Percentiles rank a stretch among this genome's conserved stretches.
phyloP scores from a whole-genome alignment of 2,329 filamentous ascomycete species.

The Aureobasidium sp. region DNA sequence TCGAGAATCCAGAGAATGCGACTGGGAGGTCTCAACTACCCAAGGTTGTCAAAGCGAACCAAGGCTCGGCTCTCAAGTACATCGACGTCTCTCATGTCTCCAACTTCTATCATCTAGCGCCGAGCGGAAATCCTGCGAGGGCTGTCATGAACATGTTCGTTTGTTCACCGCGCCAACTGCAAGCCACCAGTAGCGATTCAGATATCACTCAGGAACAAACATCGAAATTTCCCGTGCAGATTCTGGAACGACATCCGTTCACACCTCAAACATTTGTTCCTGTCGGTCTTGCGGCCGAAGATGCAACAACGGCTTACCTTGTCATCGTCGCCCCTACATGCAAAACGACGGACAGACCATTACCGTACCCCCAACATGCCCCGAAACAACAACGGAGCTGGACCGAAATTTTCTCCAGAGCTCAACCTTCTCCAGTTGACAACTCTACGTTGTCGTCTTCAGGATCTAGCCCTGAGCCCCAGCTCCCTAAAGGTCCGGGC shows the following conservation, averaged over 20 bases:
- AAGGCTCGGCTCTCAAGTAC: conserved; percentile 84
- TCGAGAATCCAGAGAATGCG: conserved; percentile 55
- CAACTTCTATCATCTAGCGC: conserved; percentile 62
- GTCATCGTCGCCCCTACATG: conserved; percentile 79
- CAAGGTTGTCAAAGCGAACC: conserved; percentile 61
- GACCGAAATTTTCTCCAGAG: conserved; percentile 36
- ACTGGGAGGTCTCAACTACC: conserved; percentile 22
- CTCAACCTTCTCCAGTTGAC: conserved; percentile 42
- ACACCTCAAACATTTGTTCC: conserved; percentile 92
- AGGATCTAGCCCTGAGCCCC: conserved; percentile 17
- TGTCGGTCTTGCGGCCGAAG: conserved; percentile 50
- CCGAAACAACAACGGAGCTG: conserved; percentile 22
- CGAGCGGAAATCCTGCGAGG: conserved; percentile 49
- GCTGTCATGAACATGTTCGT: conserved; percentile 84
- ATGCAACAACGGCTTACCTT: conserved; percentile 55
- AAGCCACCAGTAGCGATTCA: conserved; percentile 22
- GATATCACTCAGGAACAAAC: not conserved
- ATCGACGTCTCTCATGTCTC: conserved; percentile 66
- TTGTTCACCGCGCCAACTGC: conserved; percentile 60
- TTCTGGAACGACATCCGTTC: conserved; percentile 88
- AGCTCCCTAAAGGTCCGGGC: conserved; percentile 40
- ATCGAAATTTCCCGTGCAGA: conserved; percentile 55
- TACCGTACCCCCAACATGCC: conserved; percentile 38
- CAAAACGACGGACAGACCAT: conserved; percentile 26
- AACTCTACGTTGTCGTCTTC: conserved; percentile 35